Evolutionary conservation across 2,329 filamentous ascomycete genomes (phyloP).

Genomic region (Colletotrichum gigasporum): DNA sequence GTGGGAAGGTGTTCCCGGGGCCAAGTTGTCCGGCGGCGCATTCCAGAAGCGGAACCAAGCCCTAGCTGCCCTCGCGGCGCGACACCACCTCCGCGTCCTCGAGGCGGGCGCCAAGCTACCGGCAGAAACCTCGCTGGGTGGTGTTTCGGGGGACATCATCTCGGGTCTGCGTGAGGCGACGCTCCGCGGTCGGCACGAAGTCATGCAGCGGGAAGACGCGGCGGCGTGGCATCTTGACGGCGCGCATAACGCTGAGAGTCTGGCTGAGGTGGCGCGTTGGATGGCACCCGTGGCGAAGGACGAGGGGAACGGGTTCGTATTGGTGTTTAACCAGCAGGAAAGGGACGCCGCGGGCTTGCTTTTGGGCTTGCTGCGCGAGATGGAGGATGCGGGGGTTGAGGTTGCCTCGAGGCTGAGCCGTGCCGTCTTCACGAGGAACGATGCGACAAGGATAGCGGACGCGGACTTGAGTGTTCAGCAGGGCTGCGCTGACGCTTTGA

Average conservation of each 20-base stretch:
- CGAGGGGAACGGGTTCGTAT: conserved; percentile 51
- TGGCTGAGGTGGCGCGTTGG: conserved; percentile 84
- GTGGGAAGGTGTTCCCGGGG: conserved; percentile 40
- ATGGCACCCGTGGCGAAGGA: conserved; percentile 62
- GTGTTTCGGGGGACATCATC: conserved; percentile 71
- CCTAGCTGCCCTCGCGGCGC: conserved; percentile 58
- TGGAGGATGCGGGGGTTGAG: conserved; percentile 13
- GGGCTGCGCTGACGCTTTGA: conserved; percentile 61
- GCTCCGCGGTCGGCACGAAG: conserved; percentile 82
- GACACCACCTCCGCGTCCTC: conserved; percentile 32
- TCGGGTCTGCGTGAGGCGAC: conserved; percentile 78
- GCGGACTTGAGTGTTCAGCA: conserved; percentile 61
- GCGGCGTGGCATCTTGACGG: conserved; percentile 91
- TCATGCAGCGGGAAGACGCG: conserved; percentile 59
- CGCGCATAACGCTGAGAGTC: conserved; percentile 91
- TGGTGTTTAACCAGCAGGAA: conserved; percentile 92
- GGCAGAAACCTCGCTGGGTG: not conserved
- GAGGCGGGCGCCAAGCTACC: conserved; percentile 53
- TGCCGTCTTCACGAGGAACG: conserved; percentile 68
- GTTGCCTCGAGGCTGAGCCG: conserved; percentile 66
- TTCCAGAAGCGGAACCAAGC: conserved; percentile 70
- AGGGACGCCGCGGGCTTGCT: conserved; percentile 66
- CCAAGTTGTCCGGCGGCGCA: conserved; percentile 59
- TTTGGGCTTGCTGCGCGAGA: conserved; percentile 51
- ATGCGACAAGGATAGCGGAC: conserved; percentile 42